A percentile compares a stretch with the other conserved stretches of the same genome.
These are phyloP conservation scores for Binderoboletus segoi DNA, from an alignment of 1,284 basidiomycete genomes.

Conservation along the genomic window DNA sequence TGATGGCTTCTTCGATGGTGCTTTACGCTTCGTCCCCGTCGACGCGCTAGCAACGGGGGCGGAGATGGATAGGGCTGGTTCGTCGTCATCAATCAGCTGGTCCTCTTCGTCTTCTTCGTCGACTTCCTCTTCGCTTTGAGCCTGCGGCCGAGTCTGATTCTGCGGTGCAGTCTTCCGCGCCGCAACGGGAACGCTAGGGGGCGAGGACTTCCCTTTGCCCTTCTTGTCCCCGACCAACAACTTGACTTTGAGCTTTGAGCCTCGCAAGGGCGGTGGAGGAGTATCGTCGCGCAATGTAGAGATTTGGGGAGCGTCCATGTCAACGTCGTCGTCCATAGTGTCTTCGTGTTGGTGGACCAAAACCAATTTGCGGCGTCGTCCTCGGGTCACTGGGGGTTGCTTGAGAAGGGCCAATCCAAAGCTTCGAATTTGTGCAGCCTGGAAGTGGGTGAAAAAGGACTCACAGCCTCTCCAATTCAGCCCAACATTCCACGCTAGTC, in stretches of 20 bases:
- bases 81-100: slow-evolving; percentile 73
- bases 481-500: neutral
- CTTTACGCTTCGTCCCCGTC: slow-evolving; percentile 47
- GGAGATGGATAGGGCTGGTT: slow-evolving; percentile 33
- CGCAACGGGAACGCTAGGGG: slow-evolving; percentile 32
- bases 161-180: slow-evolving; percentile 27
- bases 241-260: slow-evolving; percentile 53
- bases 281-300: slow-evolving; percentile 72
- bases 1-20: slow-evolving; percentile 46
- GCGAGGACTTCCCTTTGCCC: slow-evolving; percentile 34
- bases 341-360: neutral
- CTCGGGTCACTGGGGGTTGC: neutral
- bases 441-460: neutral
- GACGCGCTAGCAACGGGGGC: slow-evolving; percentile 32
- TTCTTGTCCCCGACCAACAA: slow-evolving; percentile 52
- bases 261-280: slow-evolving; percentile 58
- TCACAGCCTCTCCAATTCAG: neutral
- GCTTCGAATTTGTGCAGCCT: slow-evolving; percentile 5
- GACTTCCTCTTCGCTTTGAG: slow-evolving; percentile 41
- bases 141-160: slow-evolving; percentile 23
- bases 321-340: slow-evolving; percentile 52
- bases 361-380: neutral
- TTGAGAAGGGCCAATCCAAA: slow-evolving; percentile 2
- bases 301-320: slow-evolving; percentile 80
- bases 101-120: slow-evolving; percentile 76